Base-by-base conservation (phyloP, 2,329 filamentous ascomycete genomes). In the Sarocladium oryzae region DNA sequence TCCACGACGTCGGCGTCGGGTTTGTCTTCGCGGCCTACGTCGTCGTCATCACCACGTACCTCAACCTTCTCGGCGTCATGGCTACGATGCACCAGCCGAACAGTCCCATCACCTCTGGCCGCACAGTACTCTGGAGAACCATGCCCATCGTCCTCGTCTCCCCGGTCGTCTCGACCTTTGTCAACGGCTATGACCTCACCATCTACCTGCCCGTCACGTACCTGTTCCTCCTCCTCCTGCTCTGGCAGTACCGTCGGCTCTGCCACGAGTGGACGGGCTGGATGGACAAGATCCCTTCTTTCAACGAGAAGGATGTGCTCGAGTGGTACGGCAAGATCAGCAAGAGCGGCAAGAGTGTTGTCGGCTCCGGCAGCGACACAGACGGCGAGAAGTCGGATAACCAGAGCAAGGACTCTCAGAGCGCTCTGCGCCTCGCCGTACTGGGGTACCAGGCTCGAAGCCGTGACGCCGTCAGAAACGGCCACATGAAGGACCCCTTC, bases 21-120 rank as follows among this genome's bases (percentile, higher is more conserved):
- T 73, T 80, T 10, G 68, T 82, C 11, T 85, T 82, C 59, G 74
- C 79, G 53, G 73, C 81, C 43, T 85, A 84, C 55, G 67, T 84
- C 2, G 63, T 82, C 30, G 70, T 72, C 21, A 64, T 85, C 37
- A 79, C 80, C 6, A 73, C 77, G 2, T 84, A 84, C 58, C 71
- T 85, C 35, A 77, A 77, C 15, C 62, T 79, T 1, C 69, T 85
- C 40, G 79, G 79, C 48, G 71, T 54, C n/a, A 68, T 77, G 54
- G 69, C 73, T n/a, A 75, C 71, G 20, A 75, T 74, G 66, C 74
- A 80, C 53, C 73, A 79, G 52, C 74, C 72, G 0, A 75, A 74
- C 5, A 77, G 76, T n/a, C 68, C 70, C 1, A 75, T 81, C 54
- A 69, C 77, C 5, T 81, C 78, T n/a, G 79, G 79, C 0, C 74